Evolutionary conservation across 805 yeast species (phyloP), one percentile per base, ranked within the genome.

Genomic region (Starmerella floris): DNA sequence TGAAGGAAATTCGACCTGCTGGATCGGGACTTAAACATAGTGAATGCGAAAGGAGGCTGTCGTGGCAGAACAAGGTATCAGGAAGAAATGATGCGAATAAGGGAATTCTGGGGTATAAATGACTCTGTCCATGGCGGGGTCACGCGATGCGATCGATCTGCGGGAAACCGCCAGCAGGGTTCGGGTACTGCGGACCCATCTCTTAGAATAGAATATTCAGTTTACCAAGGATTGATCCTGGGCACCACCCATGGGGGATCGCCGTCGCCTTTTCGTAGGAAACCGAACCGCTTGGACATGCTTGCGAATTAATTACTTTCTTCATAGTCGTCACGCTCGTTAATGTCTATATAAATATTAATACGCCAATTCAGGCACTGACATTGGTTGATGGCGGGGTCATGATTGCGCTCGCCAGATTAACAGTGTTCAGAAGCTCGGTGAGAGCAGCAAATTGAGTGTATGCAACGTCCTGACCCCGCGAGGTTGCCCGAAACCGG

Each of bases 401-500:
- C 17, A 30, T n/a, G 27, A 25, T 11, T 8, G 27, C 27, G 11
- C 16, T 9, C 17, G 32, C 6, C n/a, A 31, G 23, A 10, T 8
- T 16, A 6, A 8, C 13, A 6, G 23, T 5, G 35, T 33, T 26
- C 19, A 39, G 32, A 30, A 39, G 42, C 33, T 32, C 32, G 20
- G 16, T 8, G 13, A 39, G 42, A 5, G 42, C 37, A 3, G 16
- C 20, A 26, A 22, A 39, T 20, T 35, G 37, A 70, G 67, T 48
- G 67, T 76, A 38, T n/a, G 33, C 35, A 27, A 37, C n/a, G 35
- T 44, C 48, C 20, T 39, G 21, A 15, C 48, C 48, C 8, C 48
- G 33, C 33, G 41, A 35, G 26, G 48, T 41, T 10, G 35, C 31
- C 10, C 26, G 39, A 38, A 41, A 41, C 23, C 43, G 37, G 22